These are phyloP conservation scores for Cyclaneusma minus DNA, from an alignment of 2,329 filamentous ascomycete species.

Conservation along the genomic window DNA sequence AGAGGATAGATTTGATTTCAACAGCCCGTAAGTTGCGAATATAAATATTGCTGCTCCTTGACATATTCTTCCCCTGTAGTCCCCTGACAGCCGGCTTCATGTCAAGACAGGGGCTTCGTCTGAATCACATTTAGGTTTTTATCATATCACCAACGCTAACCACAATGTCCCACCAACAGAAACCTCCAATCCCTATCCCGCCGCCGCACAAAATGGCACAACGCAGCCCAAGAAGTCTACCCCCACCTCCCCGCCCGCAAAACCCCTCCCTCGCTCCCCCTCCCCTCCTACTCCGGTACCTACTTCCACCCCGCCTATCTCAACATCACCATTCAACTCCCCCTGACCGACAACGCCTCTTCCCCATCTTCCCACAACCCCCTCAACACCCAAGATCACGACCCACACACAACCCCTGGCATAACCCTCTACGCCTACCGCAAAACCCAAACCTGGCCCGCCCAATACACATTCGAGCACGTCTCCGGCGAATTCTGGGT, in stretches of 20 bases:
- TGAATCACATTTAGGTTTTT: no score
- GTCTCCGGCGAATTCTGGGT: constrained; percentile 16
- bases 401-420: constrained; percentile 3
- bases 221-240: constrained; percentile 21
- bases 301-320: constrained; percentile 29
- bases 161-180: constrained; percentile 2
- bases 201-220: constrained; percentile 12
- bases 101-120: no score
- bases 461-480: constrained; percentile 11
- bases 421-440: constrained; percentile 3
- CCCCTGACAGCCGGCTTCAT: no score
- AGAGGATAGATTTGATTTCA: constrained; percentile 22
- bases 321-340: constrained; percentile 12
- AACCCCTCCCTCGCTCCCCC: constrained; percentile 19
- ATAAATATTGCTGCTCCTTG: constrained; percentile 4
- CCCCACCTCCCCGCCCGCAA: constrained; percentile 21
- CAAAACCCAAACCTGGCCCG: constrained; percentile 4
- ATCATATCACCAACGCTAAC: no score
- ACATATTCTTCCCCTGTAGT: constrained; percentile 2
- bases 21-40: constrained; percentile 14
- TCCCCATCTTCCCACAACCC: not conserved
- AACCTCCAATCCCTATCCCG: constrained; percentile 9
- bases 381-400: constrained; percentile 1
- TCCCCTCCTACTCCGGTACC: constrained; percentile 23
- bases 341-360: no score